A percentile compares a stretch with the other conserved stretches of the same genome.
Evolutionary conservation across 352 stramenopile species (phyloP).

Genomic region (Sclerospora graminicola): DNA sequence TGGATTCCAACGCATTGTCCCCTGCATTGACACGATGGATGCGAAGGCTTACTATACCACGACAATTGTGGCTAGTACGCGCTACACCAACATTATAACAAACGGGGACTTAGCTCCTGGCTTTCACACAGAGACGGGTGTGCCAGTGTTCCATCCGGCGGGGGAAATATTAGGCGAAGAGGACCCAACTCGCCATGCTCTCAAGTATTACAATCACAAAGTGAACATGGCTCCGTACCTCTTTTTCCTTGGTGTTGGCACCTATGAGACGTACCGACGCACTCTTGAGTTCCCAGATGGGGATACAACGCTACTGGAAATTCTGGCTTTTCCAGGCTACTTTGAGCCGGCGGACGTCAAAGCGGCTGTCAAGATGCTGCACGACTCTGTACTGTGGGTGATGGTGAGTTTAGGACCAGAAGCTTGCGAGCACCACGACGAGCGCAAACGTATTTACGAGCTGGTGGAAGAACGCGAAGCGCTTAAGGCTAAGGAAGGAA

Average conservation of each 20-base stretch:
- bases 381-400: constrained; percentile 64
- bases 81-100: constrained; percentile 77
- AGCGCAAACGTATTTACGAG: constrained; percentile 61
- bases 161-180: constrained; percentile 37
- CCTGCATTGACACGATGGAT: constrained; percentile 74
- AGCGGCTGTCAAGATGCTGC: constrained; percentile 59
- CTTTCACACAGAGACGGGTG: constrained; percentile 45
- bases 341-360: constrained; percentile 60
- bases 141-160: constrained; percentile 48
- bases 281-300: constrained; percentile 68
- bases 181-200: constrained; percentile 45
- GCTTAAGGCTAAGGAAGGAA: constrained; percentile 53
- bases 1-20: constrained; percentile 69
- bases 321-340: constrained; percentile 58
- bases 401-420: constrained; percentile 66
- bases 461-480: constrained; percentile 53
- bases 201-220: constrained; percentile 79
- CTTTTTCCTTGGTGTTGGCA: constrained; percentile 70
- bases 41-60: constrained; percentile 77
- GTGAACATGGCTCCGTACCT: constrained; percentile 80
- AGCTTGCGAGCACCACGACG: constrained; percentile 53
- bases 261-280: constrained; percentile 64
- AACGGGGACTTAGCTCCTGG: constrained; percentile 63
- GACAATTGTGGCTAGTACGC: constrained; percentile 57
- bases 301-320: constrained; percentile 60